Evolutionary conservation across 1,284 basidiomycete genomes (phyloP).

Genomic region (Peniophora sp.): DNA sequence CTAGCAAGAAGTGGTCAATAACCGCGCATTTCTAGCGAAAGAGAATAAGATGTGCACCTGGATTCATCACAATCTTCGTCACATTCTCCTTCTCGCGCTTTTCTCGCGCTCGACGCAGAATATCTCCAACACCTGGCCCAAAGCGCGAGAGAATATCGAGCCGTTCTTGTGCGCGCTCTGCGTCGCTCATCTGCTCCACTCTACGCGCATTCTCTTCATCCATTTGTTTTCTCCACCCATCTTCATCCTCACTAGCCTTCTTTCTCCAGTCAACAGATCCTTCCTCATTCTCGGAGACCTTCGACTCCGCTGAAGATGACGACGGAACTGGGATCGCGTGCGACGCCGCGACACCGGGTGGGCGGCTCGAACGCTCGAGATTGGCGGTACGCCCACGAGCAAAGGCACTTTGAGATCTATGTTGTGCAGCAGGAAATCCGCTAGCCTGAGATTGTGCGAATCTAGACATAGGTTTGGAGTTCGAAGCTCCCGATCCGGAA

Average conservation of each 20-base stretch:
- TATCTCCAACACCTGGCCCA: constrained; percentile 52
- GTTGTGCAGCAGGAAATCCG: constrained; percentile 53
- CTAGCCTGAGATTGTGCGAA: constrained; percentile 22
- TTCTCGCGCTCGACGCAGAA: constrained; percentile 35
- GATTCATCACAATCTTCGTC: background rate
- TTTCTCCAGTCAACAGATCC: background rate
- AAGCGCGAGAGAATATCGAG: constrained; percentile 61
- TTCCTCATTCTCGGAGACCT: no score
- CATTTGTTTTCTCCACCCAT: constrained; percentile 23
- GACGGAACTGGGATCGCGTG: constrained; percentile 2
- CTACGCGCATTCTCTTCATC: constrained; percentile 34
- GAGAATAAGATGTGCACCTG: background rate
- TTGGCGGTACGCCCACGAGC: constrained; percentile 29
- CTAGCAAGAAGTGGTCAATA: no score
- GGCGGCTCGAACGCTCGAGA: constrained; percentile 12
- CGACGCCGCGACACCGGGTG: constrained; percentile 6
- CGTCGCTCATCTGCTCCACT: constrained; percentile 37
- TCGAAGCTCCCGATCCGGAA: constrained; percentile 12
- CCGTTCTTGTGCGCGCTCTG: constrained; percentile 37
- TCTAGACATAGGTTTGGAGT: constrained; percentile 7
- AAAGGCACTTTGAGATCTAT: constrained; percentile 60
- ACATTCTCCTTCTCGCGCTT: constrained; percentile 14
- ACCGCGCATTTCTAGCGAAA: background rate
- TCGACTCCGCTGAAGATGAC: background rate
- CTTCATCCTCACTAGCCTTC: constrained; percentile 5